Percentiles rank a stretch among this genome's conserved stretches.
These are phyloP conservation scores for Zopfia rhizophila DNA, from an alignment of 2,329 filamentous ascomycete species.

Conservation along the genomic window DNA sequence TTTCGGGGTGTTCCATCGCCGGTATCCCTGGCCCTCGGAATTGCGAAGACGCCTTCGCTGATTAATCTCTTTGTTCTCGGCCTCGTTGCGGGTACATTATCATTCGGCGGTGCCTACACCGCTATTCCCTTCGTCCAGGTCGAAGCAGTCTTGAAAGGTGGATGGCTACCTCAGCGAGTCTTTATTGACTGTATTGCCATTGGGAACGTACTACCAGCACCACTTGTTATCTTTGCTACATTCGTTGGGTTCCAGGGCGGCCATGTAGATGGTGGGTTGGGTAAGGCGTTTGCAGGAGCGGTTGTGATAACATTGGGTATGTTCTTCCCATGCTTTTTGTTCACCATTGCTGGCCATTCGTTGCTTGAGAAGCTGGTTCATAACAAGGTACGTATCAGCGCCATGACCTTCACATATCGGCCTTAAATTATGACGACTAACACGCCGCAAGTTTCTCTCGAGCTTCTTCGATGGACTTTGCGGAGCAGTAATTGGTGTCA, in stretches of 20 bases:
- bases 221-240: conserved; percentile 47
- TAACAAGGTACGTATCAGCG: conserved; percentile 37
- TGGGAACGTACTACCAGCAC: conserved; percentile 46
- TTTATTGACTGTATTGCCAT: conserved; percentile 52
- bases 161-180: conserved; percentile 45
- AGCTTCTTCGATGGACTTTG: conserved; percentile 48
- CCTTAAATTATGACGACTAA: conserved; percentile 14
- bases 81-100: conserved; percentile 43
- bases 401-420: conserved; percentile 9
- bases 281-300: conserved; percentile 45
- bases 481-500: conserved; percentile 45
- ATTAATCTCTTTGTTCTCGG: conserved; percentile 41
- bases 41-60: conserved; percentile 32
- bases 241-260: conserved; percentile 49
- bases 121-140: conserved; percentile 50
- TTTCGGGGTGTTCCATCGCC: conserved; percentile 47
- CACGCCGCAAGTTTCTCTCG: conserved; percentile 37
- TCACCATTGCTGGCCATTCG: conserved; percentile 45
- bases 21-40: conserved; percentile 43
- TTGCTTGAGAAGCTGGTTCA: conserved; percentile 45
- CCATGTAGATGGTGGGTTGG: conserved; percentile 33
- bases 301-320: conserved; percentile 47
- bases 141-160: conserved; percentile 48
- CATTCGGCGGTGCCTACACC: conserved; percentile 49
- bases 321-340: conserved; percentile 49